Conservation (phyloP, 2,329 filamentous ascomycete genomes). For the Fusarium napiforme region DNA sequence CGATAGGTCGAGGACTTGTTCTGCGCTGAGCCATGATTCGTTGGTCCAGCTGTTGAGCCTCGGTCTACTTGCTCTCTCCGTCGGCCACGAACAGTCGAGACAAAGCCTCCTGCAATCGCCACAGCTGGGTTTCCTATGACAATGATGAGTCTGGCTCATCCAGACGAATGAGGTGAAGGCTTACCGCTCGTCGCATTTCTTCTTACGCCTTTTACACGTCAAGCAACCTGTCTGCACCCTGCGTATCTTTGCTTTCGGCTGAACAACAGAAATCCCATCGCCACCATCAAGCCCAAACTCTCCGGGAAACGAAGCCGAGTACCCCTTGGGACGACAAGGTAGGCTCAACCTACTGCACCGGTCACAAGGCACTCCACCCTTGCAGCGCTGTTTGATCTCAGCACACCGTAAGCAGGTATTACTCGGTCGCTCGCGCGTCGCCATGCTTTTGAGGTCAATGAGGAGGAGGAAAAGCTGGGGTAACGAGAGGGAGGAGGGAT, state of each 20-base stretch:
- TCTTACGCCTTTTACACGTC: slow-evolving; percentile 8
- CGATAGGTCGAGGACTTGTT: neutral
- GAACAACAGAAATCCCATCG: neutral
- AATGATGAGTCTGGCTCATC: neutral
- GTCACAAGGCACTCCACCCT: neutral
- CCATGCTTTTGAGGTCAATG: neutral
- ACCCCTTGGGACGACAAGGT: neutral
- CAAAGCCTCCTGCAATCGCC: slow-evolving; percentile 6
- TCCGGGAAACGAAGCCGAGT: neutral
- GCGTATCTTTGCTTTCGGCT: neutral
- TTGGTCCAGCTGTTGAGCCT: slow-evolving; percentile 1
- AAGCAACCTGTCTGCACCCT: slow-evolving; percentile 2
- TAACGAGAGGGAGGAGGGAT: slow-evolving; percentile 1
- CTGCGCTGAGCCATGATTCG: slow-evolving; percentile 1
- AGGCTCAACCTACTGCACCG: slow-evolving; percentile 1
- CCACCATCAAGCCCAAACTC: neutral
- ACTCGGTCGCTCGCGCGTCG: neutral
- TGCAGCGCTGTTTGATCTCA: slow-evolving; percentile 9
- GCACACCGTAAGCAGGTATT: slow-evolving; percentile 2
- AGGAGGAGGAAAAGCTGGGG: slow-evolving; percentile 1
- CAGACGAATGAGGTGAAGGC: neutral
- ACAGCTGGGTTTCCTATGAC: neutral
- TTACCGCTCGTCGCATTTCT: slow-evolving; percentile 7
- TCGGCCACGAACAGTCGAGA: neutral
- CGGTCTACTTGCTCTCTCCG: neutral